Percentiles rank a stretch among this genome's conserved stretches.
Evolutionary conservation across 208 protist genomes (phyloP).

Genomic region (Leishmania arabica): DNA sequence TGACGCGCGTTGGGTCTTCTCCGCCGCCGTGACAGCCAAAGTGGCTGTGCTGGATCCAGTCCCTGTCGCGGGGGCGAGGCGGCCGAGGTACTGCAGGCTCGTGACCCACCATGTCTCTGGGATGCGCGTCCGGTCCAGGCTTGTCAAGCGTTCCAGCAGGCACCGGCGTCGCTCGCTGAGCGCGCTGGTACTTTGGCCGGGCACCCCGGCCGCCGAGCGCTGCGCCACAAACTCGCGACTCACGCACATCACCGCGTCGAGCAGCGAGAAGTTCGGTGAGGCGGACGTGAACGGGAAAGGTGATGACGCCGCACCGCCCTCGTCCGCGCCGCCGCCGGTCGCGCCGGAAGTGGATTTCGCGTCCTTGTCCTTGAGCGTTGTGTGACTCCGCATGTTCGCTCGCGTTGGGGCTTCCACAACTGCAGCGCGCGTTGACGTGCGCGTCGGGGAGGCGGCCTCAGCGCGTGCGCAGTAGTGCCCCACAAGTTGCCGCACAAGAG

Average conservation of each 20-base stretch:
- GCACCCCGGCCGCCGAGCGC: slow-evolving; percentile 19
- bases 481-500: slow-evolving; percentile 61
- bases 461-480: slow-evolving; percentile 35
- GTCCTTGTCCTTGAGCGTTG: background rate
- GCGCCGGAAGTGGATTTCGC: background rate
- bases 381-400: background rate
- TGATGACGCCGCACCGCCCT: background rate
- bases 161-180: slow-evolving; percentile 34
- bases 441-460: background rate
- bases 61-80: slow-evolving; percentile 3
- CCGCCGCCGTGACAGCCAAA: background rate
- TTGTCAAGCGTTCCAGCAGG: slow-evolving; percentile 53
- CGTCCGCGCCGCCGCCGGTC: background rate
- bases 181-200: slow-evolving; percentile 21
- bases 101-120: slow-evolving; percentile 78
- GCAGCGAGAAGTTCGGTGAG: slow-evolving; percentile 52
- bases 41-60: background rate
- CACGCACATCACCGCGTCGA: slow-evolving; percentile 75
- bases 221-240: slow-evolving; percentile 76
- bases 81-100: slow-evolving; percentile 28
- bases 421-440: background rate
- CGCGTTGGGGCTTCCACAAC: slow-evolving; percentile 3
- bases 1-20: background rate
- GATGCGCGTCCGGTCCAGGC: slow-evolving; percentile 62
- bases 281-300: slow-evolving; percentile 1